phyloP scores from a whole-genome alignment of 331 rosid genomes.

The Stylosanthes scabra region DNA sequence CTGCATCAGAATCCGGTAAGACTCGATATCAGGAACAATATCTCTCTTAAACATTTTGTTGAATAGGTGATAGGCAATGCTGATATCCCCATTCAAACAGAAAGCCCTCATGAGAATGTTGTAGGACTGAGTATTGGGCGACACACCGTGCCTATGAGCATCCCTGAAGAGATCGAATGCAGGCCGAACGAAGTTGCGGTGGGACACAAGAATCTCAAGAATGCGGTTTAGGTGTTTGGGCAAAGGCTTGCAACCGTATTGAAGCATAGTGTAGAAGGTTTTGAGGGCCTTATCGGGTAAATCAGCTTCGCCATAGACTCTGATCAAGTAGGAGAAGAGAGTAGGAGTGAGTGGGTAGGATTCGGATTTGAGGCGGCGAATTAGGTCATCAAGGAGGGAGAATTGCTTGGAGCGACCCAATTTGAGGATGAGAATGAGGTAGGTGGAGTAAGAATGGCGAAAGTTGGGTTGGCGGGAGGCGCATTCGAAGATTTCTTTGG shows the following conservation, averaged over 20 bases:
- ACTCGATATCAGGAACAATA: slow-evolving; percentile 69
- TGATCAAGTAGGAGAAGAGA: slow-evolving; percentile 69
- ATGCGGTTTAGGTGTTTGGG: slow-evolving; percentile 75
- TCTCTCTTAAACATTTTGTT: slow-evolving; percentile 82
- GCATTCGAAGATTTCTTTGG: slow-evolving; percentile 75
- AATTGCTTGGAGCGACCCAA: slow-evolving; percentile 68
- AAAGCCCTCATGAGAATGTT: slow-evolving; percentile 70
- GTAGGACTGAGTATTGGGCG: slow-evolving; percentile 68
- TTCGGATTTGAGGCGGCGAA: slow-evolving; percentile 55
- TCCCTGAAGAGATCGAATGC: slow-evolving; percentile 76
- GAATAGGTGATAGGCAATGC: slow-evolving; percentile 80
- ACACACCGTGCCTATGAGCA: slow-evolving; percentile 63
- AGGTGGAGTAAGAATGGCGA: slow-evolving; percentile 71
- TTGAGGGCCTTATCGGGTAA: slow-evolving; percentile 70
- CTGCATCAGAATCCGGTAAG: slow-evolving; percentile 86
- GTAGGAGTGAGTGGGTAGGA: slow-evolving; percentile 48
- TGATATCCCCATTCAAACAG: slow-evolving; percentile 69
- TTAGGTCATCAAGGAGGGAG: slow-evolving; percentile 68
- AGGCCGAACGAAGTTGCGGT: slow-evolving; percentile 51
- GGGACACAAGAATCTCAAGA: slow-evolving; percentile 67
- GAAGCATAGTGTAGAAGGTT: slow-evolving; percentile 68
- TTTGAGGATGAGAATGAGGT: slow-evolving; percentile 73
- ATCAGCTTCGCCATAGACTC: slow-evolving; percentile 70
- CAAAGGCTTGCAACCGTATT: slow-evolving; percentile 61
- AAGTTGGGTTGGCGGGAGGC: slow-evolving; percentile 72